Base-by-base conservation (phyloP, 208 protist species). In the Borovskyia barvae region DNA sequence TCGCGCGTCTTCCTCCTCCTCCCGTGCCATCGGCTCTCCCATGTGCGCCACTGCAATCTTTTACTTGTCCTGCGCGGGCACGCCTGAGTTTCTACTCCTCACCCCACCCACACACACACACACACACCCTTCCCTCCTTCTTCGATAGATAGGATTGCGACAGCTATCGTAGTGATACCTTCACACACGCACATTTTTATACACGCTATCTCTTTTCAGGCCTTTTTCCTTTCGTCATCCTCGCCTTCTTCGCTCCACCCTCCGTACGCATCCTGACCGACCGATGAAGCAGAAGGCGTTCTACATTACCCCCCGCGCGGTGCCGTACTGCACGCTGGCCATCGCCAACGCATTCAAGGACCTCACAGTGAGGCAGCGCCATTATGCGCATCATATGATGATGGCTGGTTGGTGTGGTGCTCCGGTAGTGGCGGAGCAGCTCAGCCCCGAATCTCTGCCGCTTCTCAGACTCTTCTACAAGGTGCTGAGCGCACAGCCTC, bases 331-430 rank as follows among this genome's bases (percentile, higher is more conserved):
- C 63, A 53, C 56, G 0, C 74, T 97, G 3, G 69, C 74, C 51
- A 68, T 84, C 49, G 66, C 67, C 14, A 49, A 58, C 39, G 83
- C 93, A 40, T 97, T 94, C 35, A 66, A 83, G 35, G 67, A 65
- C 2, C 66, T 97, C 15, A 95, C 78, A 0, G 24, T 66, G 14
- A 66, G 82, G 57, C 85, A 97, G 66, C 69, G 79, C 15, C 51
- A 67, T 24, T 97, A 97, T 61, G 83, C 93, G 19, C 85, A 97
- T 53, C 67, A 95, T 69, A 66, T 85, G 72, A 80, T 80, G 69
- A 28, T 29, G 40, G 71, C 80, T 5, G 65, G 80, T 28, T 90
- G 85, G 82, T 54, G 50, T 63, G 77, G 75, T 35, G 57, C 68
- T 5, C 20, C 84, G 11, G 73, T 93, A 12, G 64, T 74, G 25